Conservation (phyloP, 2,329 filamentous ascomycete species). For the Aspergillus bombycis region DNA sequence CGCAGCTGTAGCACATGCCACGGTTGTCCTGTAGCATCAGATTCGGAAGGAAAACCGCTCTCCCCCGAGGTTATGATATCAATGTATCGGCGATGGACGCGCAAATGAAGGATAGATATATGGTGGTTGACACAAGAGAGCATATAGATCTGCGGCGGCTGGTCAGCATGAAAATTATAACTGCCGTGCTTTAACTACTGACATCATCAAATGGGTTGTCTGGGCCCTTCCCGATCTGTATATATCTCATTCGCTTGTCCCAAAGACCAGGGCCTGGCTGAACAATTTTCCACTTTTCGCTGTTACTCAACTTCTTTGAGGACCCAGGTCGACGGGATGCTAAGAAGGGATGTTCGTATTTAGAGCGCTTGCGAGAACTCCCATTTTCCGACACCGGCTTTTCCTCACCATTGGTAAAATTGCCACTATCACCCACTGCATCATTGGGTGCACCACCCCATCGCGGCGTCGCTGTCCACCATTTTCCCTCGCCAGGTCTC, state of each 20-base stretch:
- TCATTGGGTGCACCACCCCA: constrained; percentile 57
- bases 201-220: constrained; percentile 58
- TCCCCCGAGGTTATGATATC: constrained; percentile 55
- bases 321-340: constrained; percentile 37
- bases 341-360: constrained; percentile 37
- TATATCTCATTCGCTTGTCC: constrained; percentile 60
- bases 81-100: constrained; percentile 60
- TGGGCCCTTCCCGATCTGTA: constrained; percentile 58
- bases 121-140: constrained; percentile 66
- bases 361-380: constrained; percentile 43
- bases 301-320: constrained; percentile 48
- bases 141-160: constrained; percentile 57
- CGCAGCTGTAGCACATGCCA: constrained; percentile 59
- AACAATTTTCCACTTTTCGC: constrained; percentile 57
- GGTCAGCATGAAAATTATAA: neutral
- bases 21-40: constrained; percentile 33
- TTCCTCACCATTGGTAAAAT: constrained; percentile 33
- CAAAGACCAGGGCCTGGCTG: constrained; percentile 55
- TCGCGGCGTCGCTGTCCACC: constrained; percentile 61
- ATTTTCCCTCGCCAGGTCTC: constrained; percentile 59
- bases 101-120: constrained; percentile 61
- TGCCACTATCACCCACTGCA: constrained; percentile 31
- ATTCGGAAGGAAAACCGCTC: constrained; percentile 28
- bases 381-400: constrained; percentile 30
- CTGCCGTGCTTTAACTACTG: constrained; percentile 14